phyloP scores from a whole-genome alignment of 73 alveolate genomes.

The Effrenium voratum region DNA sequence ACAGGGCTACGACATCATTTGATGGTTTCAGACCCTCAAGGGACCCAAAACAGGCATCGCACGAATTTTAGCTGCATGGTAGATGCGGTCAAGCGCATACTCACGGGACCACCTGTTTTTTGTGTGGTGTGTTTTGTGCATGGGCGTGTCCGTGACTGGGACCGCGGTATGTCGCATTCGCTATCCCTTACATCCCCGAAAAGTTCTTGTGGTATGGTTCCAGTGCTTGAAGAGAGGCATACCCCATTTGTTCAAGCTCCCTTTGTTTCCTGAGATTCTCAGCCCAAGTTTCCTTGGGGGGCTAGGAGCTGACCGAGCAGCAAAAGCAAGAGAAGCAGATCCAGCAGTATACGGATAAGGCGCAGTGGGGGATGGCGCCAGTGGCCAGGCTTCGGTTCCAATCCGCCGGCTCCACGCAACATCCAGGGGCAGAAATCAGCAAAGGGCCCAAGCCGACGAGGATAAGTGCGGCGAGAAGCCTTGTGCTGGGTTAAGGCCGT shows the following conservation, averaged over 20 bases:
- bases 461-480: neutral
- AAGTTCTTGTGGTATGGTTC: neutral
- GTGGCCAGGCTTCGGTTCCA: neutral
- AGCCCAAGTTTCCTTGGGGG: neutral
- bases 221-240: neutral
- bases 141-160: too few relatives aligned
- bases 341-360: conserved; percentile 72
- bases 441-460: neutral
- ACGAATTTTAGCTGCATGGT: too few relatives aligned
- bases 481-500: neutral
- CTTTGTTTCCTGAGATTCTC: neutral
- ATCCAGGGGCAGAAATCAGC: neutral
- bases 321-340: conserved; percentile 46
- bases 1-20: too few relatives aligned
- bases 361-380: neutral
- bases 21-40: too few relatives aligned
- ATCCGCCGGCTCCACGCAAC: neutral
- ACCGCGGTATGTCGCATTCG: neutral
- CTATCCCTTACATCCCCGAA: neutral
- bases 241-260: neutral
- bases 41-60: too few relatives aligned
- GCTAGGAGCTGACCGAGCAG: conserved; percentile 69
- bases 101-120: too few relatives aligned
- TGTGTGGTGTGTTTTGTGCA: too few relatives aligned
- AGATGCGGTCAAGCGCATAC: too few relatives aligned